Evolutionary conservation across 177 flowering plant genomes (phyloP), one percentile per base, ranked within the genome.

Genomic region (Vitis hybrid): DNA sequence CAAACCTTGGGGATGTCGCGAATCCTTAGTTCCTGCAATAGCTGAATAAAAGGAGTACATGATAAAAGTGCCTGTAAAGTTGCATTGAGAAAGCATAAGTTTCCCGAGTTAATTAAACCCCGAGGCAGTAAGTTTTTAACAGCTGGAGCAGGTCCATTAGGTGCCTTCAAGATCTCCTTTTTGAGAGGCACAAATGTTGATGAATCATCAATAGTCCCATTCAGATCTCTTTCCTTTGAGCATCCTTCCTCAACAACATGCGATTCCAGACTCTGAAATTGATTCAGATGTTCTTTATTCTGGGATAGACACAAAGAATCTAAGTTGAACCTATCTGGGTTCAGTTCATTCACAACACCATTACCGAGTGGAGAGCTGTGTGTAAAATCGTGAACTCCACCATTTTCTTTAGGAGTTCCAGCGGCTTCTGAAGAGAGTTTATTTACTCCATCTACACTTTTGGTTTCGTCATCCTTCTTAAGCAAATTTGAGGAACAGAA

Each of bases 41-140:
- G 90, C 69, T 82, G 82, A 59, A 94, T 90, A 77, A 94, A 93
- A 56, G 91, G 96, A 67, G 97, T 78, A 72, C 99, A 96, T 13
- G 98, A 85, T 17, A 96, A 78, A 57, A 96, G 90, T 71, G 99
- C 97, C 81, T 96, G 99, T 66, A 96, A 78, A 51, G 99, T 85
- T 32, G 99, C 90, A 84, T 92, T 92, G 52, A 96, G 96, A 80
- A 96, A 96, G 81, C 99, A 96, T 27, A 96, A 51, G 74, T 96
- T 96, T 64, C 99, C 99, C 0, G 83, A 79, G 76, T 96, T 96
- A 69, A 94, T 82, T 70, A 96, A 82, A 32, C 99, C 98, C 40
- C 97, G 87, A 58, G 97, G 97, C 54, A 85, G 69, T 51, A 94
- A 72, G 73, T 67, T 60, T 72, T 52, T 78, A 50, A 64, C 60